Conservation (phyloP, 257 asterid species). For the Gardenia jasminoides region DNA sequence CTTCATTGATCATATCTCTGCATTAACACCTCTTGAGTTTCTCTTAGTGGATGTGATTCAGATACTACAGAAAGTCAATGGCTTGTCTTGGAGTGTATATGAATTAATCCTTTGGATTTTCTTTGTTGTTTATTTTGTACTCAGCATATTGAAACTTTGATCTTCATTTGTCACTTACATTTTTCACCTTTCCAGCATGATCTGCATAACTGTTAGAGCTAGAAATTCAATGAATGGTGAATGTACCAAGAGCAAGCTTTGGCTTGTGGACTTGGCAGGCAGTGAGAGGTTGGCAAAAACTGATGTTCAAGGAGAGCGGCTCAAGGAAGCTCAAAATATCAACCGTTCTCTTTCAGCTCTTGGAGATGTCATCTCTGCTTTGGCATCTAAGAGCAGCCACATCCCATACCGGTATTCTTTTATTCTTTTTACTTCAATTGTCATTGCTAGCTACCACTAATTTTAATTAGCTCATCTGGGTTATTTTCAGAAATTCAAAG, state of each 20-base stretch:
- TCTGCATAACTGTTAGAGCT: constrained; percentile 77
- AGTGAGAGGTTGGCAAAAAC: constrained; percentile 98
- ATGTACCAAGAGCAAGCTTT: constrained; percentile 92
- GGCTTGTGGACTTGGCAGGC: constrained; percentile 99
- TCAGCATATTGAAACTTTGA: too few species aligned
- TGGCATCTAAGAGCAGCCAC: constrained; percentile 95
- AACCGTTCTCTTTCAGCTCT: constrained; percentile 97
- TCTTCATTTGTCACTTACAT: too few species aligned
- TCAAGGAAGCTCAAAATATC: constrained; percentile 98
- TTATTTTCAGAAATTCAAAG: constrained; percentile 70
- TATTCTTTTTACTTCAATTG: not conserved
- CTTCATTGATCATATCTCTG: not conserved
- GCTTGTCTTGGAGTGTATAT: not conserved
- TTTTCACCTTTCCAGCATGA: constrained; percentile 53
- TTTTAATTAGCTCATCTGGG: not conserved
- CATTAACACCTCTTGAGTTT: constrained; percentile 1
- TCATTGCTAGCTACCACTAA: not conserved
- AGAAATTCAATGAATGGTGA: constrained; percentile 73
- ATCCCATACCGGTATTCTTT: constrained; percentile 74
- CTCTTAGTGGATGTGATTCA: not conserved
- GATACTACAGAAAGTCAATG: not conserved
- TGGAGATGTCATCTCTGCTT: constrained; percentile 93
- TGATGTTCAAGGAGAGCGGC: constrained; percentile 94
- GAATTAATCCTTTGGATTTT: not conserved
- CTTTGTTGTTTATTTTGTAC: not conserved